A percentile compares a stretch with the other conserved stretches of the same genome.
Evolutionary conservation across 768 basidiomycete species (phyloP).

Genomic region (Mycena haematopus): DNA sequence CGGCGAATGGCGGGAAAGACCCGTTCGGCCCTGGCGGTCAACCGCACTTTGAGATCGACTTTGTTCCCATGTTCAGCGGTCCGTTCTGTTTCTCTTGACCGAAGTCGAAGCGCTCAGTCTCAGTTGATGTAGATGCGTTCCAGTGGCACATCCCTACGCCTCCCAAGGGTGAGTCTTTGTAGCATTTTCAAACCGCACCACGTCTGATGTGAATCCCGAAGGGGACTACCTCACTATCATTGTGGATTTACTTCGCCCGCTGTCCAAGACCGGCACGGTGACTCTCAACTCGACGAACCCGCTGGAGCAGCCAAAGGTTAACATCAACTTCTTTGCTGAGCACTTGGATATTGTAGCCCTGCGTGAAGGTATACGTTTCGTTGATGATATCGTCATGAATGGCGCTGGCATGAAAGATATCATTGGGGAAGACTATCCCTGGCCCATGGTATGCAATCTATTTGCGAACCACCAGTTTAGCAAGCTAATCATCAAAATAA

Average conservation of each 20-base stretch:
- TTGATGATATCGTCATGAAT: constrained; percentile 23
- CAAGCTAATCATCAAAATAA: not conserved
- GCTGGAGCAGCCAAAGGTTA: constrained; percentile 24
- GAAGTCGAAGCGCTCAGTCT: too few relatives aligned
- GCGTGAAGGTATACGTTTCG: constrained; percentile 21
- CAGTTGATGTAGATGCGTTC: constrained; percentile 28
- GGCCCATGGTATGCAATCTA: constrained; percentile 6
- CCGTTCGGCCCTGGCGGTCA: constrained; percentile 25
- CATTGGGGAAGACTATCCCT: constrained; percentile 23
- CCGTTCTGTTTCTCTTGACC: too few relatives aligned
- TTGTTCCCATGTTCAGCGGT: constrained; percentile 22
- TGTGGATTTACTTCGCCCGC: constrained; percentile 21
- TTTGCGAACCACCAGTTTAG: not conserved
- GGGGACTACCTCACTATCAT: constrained; percentile 18
- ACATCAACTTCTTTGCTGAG: constrained; percentile 24
- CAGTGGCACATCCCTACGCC: constrained; percentile 28
- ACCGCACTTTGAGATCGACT: constrained; percentile 27
- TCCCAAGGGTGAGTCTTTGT: constrained; percentile 5
- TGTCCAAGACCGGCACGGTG: constrained; percentile 23
- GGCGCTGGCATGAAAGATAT: constrained; percentile 27
- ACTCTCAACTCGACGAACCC: constrained; percentile 25
- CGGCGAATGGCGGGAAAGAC: constrained; percentile 23
- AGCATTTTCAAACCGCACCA: not conserved
- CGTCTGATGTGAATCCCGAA: too few relatives aligned
- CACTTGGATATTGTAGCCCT: constrained; percentile 20